phyloP scores from a whole-genome alignment of 2,329 filamentous ascomycete genomes.

The Fusarium papillatum region DNA sequence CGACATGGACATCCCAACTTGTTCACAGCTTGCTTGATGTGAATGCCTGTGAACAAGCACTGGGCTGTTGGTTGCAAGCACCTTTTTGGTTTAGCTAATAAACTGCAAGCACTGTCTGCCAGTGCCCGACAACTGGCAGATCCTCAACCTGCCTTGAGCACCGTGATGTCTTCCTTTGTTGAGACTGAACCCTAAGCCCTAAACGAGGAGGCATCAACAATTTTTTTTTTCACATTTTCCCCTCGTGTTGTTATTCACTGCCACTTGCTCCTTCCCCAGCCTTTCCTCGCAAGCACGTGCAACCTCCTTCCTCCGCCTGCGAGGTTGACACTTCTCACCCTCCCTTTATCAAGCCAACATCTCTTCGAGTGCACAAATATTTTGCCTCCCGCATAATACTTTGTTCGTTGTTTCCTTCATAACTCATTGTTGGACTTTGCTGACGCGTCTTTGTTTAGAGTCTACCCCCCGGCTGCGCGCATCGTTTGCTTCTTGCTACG shows the following conservation, averaged over 20 bases:
- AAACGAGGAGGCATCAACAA: neutral
- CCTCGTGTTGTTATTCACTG: neutral
- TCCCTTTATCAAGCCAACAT: neutral
- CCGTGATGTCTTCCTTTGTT: neutral
- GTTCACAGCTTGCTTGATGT: neutral
- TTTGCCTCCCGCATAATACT: neutral
- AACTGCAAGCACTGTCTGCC: neutral
- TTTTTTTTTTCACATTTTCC: neutral
- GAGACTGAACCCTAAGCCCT: neutral
- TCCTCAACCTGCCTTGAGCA: neutral
- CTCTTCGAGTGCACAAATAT: neutral
- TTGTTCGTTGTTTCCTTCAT: neutral
- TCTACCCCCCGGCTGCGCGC: neutral
- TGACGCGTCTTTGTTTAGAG: neutral
- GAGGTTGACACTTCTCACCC: neutral
- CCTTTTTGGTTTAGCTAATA: neutral
- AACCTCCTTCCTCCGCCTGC: neutral
- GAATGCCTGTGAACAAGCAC: neutral
- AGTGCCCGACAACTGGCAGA: neutral
- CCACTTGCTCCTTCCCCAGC: neutral
- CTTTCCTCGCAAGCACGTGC: neutral
- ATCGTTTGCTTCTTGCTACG: neutral
- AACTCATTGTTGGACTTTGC: neutral
- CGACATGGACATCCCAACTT: neutral
- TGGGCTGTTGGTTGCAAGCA: neutral